Percentiles rank a stretch among this genome's conserved stretches.
These are phyloP conservation scores for Malassezia furfur DNA, from an alignment of 1,284 basidiomycete species.

Conservation along the genomic window DNA sequence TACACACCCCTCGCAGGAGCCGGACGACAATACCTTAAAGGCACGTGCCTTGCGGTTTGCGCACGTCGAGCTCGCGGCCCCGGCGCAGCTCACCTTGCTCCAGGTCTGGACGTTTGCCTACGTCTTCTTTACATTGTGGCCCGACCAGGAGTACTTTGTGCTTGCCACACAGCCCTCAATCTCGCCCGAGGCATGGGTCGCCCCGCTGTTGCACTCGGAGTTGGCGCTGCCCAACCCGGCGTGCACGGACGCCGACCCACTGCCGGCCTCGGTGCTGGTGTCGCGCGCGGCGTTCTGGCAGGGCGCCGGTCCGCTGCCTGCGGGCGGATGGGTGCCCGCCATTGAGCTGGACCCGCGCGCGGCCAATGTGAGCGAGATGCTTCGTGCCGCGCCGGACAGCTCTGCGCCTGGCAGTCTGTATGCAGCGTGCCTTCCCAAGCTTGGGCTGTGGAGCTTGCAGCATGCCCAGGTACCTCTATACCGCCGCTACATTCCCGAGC, in stretches of 20 bases:
- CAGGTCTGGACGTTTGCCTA: constrained; percentile 27
- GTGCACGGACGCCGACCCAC: not conserved
- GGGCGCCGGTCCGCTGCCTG: constrained; percentile 19
- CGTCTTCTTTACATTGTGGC: constrained; percentile 29
- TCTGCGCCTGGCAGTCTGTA: not conserved
- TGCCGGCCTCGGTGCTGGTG: constrained; percentile 13
- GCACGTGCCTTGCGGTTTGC: constrained; percentile 24
- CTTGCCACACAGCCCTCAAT: not conserved
- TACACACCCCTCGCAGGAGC: constrained; percentile 27
- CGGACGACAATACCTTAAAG: constrained; percentile 32
- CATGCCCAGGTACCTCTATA: constrained; percentile 24
- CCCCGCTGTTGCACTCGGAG: constrained; percentile 14
- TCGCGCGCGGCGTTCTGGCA: constrained; percentile 38
- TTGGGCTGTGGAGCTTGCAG: constrained; percentile 11
- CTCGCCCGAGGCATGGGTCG: not conserved
- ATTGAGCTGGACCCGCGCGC: not conserved
- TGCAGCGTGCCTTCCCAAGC: constrained; percentile 17
- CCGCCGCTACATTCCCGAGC: constrained; percentile 31
- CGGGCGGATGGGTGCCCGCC: constrained; percentile 18
- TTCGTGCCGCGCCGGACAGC: not conserved
- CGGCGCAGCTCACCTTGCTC: not conserved
- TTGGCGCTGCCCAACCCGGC: constrained; percentile 26
- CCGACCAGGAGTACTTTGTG: constrained; percentile 27
- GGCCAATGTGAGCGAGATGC: not conserved
- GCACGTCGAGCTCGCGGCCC: not conserved